A percentile compares a stretch with the other conserved stretches of the same genome.
Evolutionary conservation across 2,329 filamentous ascomycete species (phyloP).

Genomic region (Colletotrichum sp.): DNA sequence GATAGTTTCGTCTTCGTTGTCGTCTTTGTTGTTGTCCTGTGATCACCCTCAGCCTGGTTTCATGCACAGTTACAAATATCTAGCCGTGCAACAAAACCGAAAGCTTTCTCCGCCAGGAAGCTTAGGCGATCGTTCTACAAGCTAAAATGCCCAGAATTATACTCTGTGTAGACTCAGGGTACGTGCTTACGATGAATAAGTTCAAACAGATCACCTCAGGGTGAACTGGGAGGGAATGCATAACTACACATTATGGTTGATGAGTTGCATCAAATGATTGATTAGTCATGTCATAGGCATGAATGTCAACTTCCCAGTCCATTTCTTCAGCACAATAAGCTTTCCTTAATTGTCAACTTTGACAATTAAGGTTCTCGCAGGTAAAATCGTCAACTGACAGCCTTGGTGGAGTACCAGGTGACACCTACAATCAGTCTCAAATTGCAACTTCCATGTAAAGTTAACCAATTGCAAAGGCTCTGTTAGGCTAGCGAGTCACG

Average conservation of each 20-base stretch:
- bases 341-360: no score
- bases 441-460: not conserved
- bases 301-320: fast-evolving
- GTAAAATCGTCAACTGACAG: not conserved
- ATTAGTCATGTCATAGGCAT: not conserved
- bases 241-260: no score
- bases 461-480: not conserved
- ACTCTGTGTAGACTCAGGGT: no score
- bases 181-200: fast-evolving
- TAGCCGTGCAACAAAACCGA: no score
- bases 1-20: not conserved
- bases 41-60: fast-evolving
- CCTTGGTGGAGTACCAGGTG: fast-evolving
- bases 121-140: no score
- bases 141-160: no score
- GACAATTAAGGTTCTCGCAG: no score
- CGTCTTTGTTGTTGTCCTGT: not conserved
- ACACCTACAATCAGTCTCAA: not conserved
- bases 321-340: fast-evolving
- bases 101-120: no score
- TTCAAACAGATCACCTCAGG: no score
- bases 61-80: no score
- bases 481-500: not conserved
- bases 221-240: no score
- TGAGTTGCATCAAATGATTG: not conserved